These are phyloP conservation scores for Uronychia setigera DNA, from an alignment of 73 alveolate genomes.

Conservation along the genomic window DNA sequence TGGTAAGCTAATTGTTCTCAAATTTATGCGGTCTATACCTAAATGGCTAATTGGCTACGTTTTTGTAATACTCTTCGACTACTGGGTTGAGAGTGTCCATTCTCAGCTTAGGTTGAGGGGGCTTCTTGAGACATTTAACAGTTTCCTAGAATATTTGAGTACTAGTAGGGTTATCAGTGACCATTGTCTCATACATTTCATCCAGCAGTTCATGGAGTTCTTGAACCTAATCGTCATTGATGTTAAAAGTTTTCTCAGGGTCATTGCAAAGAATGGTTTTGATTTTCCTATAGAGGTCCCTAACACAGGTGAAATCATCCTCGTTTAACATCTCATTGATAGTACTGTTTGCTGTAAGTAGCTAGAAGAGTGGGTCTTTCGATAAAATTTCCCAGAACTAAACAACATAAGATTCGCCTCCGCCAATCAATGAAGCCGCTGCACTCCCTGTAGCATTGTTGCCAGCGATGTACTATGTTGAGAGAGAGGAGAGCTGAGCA, in stretches of 20 bases:
- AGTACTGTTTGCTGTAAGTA: conserved; percentile 6
- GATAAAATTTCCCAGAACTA: conserved; percentile 57
- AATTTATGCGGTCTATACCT: conserved; percentile 22
- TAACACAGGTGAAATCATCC: conserved; percentile 41
- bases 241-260: conserved; percentile 54
- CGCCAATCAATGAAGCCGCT: neutral
- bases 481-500: neutral
- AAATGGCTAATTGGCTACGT: neutral
- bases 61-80: conserved; percentile 22
- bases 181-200: conserved; percentile 43
- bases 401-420: conserved; percentile 41
- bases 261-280: conserved; percentile 40
- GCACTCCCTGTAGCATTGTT: neutral
- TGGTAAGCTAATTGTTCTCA: conserved; percentile 4
- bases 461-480: neutral
- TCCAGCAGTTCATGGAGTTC: conserved; percentile 62
- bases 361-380: conserved; percentile 42
- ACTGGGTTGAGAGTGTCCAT: conserved; percentile 6
- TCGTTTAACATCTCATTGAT: conserved; percentile 34
- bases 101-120: neutral
- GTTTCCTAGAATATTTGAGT: conserved; percentile 52
- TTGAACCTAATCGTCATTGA: conserved; percentile 40
- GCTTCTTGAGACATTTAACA: conserved; percentile 7
- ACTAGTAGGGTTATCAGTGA: conserved; percentile 56
- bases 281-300: conserved; percentile 45